Evolutionary conservation across 139 green algal species (phyloP), one percentile per base, ranked within the genome.

Genomic region (Chlamydomonas asymmetrica): DNA sequence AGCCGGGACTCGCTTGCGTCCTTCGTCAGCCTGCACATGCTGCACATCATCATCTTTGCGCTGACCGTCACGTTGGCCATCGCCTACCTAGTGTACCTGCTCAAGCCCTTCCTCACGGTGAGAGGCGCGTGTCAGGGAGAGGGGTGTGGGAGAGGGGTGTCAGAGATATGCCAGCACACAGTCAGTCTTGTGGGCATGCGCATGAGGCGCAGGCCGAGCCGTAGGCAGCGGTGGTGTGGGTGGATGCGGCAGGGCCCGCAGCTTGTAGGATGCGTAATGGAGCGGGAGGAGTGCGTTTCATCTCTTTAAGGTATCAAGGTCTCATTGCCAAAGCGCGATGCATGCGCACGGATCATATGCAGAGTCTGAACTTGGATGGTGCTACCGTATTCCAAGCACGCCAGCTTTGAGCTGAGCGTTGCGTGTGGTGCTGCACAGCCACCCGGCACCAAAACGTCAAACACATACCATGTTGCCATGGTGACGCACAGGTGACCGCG

Each of bases 11-110:
- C 54, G 59, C 54, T 80, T 25, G 64, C 57, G 43, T 32, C 66
- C 8, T 81, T 75, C 75, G 37, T 27, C 18, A 60, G 34, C 25
- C 66, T 73, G 67, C 50, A 41, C 49, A 72, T 64, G 35, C 59
- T 81, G 67, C 75, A 81, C 66, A 75, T 40, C 5, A 59, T 76
- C 41, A 50, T 81, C 31, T 71, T 76, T 27, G 66, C 61, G 32
- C 5, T 81, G 38, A 54, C 31, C 65, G 67, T 62, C 57, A n/a
- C 41, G 29, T 20, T 75, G 57, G 67, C 52, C 45, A 39, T 22
- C 7, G 5, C 40, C 0, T 81, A 73, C 66, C 35, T 81, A 37
- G 45, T 9, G 37, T n/a, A 72, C 7, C 59, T 81, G 48, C 61
- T 81, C 35, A 63, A 50, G 45, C 74, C 74, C 54, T 80, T 74